Percentiles rank a stretch among this genome's conserved stretches.
These are phyloP conservation scores for Glaciozyma martinii DNA, from an alignment of 768 basidiomycete genomes.

Conservation along the genomic window DNA sequence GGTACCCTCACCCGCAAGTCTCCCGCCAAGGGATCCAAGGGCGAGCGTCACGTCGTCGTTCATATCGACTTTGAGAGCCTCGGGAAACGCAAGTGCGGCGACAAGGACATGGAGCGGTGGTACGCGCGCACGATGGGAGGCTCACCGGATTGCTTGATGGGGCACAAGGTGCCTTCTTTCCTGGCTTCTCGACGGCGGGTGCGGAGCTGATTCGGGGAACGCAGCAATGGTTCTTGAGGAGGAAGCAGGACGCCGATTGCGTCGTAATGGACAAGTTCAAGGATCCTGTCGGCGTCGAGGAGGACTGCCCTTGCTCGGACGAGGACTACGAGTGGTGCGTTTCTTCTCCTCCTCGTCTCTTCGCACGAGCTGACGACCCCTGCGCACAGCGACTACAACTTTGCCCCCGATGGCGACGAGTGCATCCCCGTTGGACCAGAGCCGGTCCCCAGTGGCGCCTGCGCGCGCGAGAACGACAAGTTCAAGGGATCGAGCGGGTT, in stretches of 20 bases:
- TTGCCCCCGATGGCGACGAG: slow-evolving; percentile 57
- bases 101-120: slow-evolving; percentile 76
- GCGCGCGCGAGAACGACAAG: slow-evolving; percentile 50
- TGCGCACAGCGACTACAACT: slow-evolving; percentile 82
- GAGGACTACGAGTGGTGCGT: slow-evolving; percentile 87
- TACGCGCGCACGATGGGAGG: slow-evolving; percentile 55
- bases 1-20: slow-evolving; percentile 63
- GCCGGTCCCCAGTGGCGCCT: slow-evolving; percentile 67
- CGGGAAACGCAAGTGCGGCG: slow-evolving; percentile 57
- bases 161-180: slow-evolving; percentile 60
- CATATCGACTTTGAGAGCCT: slow-evolving; percentile 74
- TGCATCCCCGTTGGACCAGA: slow-evolving; percentile 85
- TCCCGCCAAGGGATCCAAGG: slow-evolving; percentile 38
- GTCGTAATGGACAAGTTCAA: slow-evolving; percentile 82
- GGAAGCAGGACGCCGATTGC: slow-evolving; percentile 73
- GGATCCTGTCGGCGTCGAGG: slow-evolving; percentile 71
- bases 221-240: slow-evolving; percentile 87
- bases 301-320: slow-evolving; percentile 70
- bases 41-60: slow-evolving; percentile 59
- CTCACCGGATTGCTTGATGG: slow-evolving; percentile 75
- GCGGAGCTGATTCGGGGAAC: neutral
- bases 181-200: too few species aligned
- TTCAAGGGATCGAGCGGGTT: slow-evolving; percentile 88
- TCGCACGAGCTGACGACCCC: neutral
- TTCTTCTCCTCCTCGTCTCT: slow-evolving; percentile 6